Evolutionary conservation across 2,329 filamentous ascomycete species (phyloP).

Genomic region (Penicillium glabrum): DNA sequence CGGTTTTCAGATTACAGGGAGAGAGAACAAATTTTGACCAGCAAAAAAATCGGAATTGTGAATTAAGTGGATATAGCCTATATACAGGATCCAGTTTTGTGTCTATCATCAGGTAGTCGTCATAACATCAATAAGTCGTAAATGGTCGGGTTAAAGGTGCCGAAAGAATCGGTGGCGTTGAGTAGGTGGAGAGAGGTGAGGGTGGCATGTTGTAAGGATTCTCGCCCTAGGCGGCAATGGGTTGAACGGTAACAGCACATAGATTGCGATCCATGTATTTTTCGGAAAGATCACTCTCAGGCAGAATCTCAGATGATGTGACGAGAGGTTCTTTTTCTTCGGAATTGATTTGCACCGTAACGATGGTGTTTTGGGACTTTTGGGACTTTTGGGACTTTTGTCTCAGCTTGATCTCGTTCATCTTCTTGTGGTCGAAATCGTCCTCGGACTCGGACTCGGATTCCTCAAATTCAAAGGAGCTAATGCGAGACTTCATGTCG

Average conservation of each 20-base stretch:
- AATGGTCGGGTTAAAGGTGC: not conserved
- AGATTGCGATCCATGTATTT: not conserved
- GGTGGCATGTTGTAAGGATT: not conserved
- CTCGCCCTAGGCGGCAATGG: conserved; percentile 5
- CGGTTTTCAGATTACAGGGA: not conserved
- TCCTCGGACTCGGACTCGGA: conserved; percentile 27
- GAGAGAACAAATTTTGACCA: conserved; percentile 6
- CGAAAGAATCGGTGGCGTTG: not conserved
- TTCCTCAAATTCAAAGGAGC: conserved; percentile 36
- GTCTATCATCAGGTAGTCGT: conserved; percentile 10
- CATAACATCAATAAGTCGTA: conserved; percentile 18
- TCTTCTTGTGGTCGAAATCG: conserved; percentile 18
- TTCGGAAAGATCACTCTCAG: not conserved
- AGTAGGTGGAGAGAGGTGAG: not conserved
- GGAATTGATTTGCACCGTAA: not conserved
- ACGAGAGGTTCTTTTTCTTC: not conserved
- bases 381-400: not conserved
- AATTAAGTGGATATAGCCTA: conserved; percentile 15
- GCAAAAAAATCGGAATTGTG: conserved; percentile 9
- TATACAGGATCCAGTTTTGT: conserved; percentile 15
- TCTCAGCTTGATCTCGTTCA: not conserved
- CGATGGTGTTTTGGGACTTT: not conserved
- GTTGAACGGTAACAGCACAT: conserved; percentile 8
- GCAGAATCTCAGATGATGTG: not conserved
- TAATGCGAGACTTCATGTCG: conserved; percentile 37